Conservation (phyloP, 176 grass and related monocot genomes). For the Rhipidocladum racemiflorum region DNA sequence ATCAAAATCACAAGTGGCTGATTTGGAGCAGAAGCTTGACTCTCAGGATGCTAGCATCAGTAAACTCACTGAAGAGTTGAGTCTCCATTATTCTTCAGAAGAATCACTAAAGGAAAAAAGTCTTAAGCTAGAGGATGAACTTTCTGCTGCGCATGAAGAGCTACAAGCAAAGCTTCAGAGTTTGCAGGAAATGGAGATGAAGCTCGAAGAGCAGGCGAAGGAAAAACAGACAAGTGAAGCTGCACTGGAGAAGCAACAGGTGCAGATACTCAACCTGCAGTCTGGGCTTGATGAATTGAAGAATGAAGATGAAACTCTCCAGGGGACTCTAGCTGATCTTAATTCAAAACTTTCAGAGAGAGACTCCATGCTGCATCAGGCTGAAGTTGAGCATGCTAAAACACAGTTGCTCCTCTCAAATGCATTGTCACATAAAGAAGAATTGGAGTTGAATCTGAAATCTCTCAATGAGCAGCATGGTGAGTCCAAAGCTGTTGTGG, state of each 20-base stretch:
- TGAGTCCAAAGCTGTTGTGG: constrained; percentile 46
- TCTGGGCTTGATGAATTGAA: constrained; percentile 43
- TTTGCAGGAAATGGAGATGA: constrained; percentile 54
- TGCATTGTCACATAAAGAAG: constrained; percentile 64
- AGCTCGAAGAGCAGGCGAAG: constrained; percentile 49
- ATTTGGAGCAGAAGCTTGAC: constrained; percentile 72
- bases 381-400: constrained; percentile 52
- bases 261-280: constrained; percentile 41
- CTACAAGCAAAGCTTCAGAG: constrained; percentile 52
- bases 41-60: constrained; percentile 55
- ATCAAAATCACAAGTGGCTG: constrained; percentile 56
- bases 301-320: constrained; percentile 61
- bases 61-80: constrained; percentile 67
- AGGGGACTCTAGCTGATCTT: constrained; percentile 49
- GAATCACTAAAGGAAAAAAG: constrained; percentile 56
- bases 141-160: constrained; percentile 45
- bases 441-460: constrained; percentile 60
- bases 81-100: constrained; percentile 58
- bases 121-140: constrained; percentile 49
- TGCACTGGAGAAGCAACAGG: constrained; percentile 49
- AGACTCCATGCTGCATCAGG: constrained; percentile 46
- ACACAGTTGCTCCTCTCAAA: constrained; percentile 63
- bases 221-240: constrained; percentile 49
- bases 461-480: constrained; percentile 58
- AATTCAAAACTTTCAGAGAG: constrained; percentile 56